Conservation (phyloP, 495 filamentous ascomycete species). For the Pseudoneurospora amorphoporcata region DNA sequence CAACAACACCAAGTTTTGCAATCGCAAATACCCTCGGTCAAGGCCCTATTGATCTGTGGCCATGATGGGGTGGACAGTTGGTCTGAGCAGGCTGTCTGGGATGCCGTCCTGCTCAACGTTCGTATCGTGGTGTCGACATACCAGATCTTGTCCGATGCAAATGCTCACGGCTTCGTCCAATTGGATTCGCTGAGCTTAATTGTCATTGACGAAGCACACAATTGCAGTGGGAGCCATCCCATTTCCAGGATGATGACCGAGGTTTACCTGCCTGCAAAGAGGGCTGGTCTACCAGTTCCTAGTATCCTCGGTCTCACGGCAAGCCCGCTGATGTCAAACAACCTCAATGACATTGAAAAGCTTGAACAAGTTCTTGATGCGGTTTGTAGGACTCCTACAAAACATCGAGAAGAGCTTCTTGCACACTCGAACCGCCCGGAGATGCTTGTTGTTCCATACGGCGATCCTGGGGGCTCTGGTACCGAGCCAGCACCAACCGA, state of each 20-base stretch:
- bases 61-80: slow-evolving; percentile 63
- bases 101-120: slow-evolving; percentile 55
- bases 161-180: slow-evolving; percentile 68
- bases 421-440: slow-evolving; percentile 56
- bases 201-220: slow-evolving; percentile 85
- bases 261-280: slow-evolving; percentile 48
- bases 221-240: slow-evolving; percentile 53
- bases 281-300: slow-evolving; percentile 41
- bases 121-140: slow-evolving; percentile 70
- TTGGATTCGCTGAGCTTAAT: slow-evolving; percentile 58
- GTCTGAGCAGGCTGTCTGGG: slow-evolving; percentile 63
- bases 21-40: slow-evolving; percentile 50
- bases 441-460: slow-evolving; percentile 45
- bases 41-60: slow-evolving; percentile 56
- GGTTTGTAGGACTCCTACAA: slow-evolving; percentile 58
- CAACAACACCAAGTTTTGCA: slow-evolving; percentile 64
- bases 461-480: slow-evolving; percentile 1
- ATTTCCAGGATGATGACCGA: slow-evolving; percentile 69
- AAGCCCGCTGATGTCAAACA: slow-evolving; percentile 60
- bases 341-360: slow-evolving; percentile 35
- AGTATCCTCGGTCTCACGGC: slow-evolving; percentile 77
- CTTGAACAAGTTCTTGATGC: slow-evolving; percentile 74
- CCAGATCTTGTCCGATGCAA: slow-evolving; percentile 66
- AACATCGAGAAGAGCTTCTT: slow-evolving; percentile 60
- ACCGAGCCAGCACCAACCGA: slow-evolving; percentile 7